A percentile compares a stretch with the other conserved stretches of the same genome.
phyloP scores from a whole-genome alignment of 148 eudicot genomes.

The Rhododendron kiyosumense region DNA sequence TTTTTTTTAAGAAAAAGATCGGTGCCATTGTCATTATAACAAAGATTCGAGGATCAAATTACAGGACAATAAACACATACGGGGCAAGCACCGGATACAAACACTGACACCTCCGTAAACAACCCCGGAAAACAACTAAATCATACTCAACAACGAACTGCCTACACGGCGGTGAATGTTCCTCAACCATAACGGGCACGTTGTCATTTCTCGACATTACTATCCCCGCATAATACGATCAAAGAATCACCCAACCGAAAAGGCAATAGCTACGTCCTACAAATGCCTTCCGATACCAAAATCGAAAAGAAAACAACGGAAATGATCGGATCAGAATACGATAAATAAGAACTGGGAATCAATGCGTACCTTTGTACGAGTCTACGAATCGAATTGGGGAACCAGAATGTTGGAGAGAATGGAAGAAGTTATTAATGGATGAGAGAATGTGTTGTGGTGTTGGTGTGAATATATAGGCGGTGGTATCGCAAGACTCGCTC shows the following conservation, averaged over 20 bases:
- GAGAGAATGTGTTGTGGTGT: neutral
- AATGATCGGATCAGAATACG: neutral
- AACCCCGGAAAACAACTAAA: too few relatives aligned
- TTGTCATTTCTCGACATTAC: neutral
- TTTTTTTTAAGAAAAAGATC: neutral
- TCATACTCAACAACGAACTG: neutral
- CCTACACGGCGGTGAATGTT: neutral
- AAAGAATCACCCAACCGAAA: neutral
- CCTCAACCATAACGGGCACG: neutral
- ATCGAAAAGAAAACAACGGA: neutral
- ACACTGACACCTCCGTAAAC: neutral
- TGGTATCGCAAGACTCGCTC: conserved; percentile 1
- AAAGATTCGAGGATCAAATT: too few relatives aligned
- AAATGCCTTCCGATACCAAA: neutral
- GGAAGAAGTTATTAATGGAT: neutral
- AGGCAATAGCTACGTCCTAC: neutral
- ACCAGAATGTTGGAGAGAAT: neutral
- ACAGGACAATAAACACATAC: too few relatives aligned
- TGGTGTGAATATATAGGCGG: neutral
- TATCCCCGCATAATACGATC: neutral
- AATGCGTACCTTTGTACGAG: neutral
- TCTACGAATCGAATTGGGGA: neutral
- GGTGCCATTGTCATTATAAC: too few relatives aligned
- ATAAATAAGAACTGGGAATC: neutral
- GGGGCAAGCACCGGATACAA: too few relatives aligned